Percentiles rank a stretch among this genome's conserved stretches.
Conservation (phyloP, 2,329 filamentous ascomycete genomes). For the Coleophoma eucalyptorum region DNA sequence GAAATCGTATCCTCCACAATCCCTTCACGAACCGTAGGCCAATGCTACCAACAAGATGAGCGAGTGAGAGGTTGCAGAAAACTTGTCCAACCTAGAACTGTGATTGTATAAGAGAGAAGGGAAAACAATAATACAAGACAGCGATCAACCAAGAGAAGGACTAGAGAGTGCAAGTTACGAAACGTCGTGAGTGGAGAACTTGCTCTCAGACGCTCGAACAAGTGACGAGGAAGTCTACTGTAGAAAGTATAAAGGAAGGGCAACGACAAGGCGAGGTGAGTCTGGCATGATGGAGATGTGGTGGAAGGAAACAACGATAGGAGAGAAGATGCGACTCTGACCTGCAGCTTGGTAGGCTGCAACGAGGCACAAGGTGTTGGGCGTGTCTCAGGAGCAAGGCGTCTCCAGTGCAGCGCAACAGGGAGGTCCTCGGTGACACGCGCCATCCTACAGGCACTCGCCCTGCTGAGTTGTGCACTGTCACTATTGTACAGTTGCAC, state of each 20-base stretch:
- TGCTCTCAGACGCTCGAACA: neutral
- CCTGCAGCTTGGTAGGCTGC: no score
- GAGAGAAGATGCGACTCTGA: neutral
- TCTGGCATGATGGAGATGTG: neutral
- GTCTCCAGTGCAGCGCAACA: no score
- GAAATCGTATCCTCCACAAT: neutral
- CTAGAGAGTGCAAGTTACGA: constrained; percentile 15
- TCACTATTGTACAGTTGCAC: no score
- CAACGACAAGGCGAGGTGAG: neutral
- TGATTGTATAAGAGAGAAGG: neutral
- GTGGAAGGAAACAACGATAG: neutral
- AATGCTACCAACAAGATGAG: constrained; percentile 3
- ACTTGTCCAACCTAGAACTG: no score
- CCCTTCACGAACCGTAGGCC: constrained; percentile 9
- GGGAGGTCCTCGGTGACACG: no score
- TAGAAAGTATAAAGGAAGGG: neutral
- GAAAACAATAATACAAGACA: constrained; percentile 10
- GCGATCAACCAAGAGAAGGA: constrained; percentile 19
- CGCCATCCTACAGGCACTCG: no score
- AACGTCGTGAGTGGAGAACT: constrained; percentile 8
- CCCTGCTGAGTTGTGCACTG: no score
- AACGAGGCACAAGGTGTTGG: no score
- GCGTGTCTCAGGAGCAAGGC: no score
- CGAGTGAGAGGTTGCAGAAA: neutral
- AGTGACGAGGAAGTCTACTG: neutral